A percentile compares a stretch with the other conserved stretches of the same genome.
Conservation (phyloP, 371 early-diverging fungal genomes). For the Mucor velutinosus region DNA sequence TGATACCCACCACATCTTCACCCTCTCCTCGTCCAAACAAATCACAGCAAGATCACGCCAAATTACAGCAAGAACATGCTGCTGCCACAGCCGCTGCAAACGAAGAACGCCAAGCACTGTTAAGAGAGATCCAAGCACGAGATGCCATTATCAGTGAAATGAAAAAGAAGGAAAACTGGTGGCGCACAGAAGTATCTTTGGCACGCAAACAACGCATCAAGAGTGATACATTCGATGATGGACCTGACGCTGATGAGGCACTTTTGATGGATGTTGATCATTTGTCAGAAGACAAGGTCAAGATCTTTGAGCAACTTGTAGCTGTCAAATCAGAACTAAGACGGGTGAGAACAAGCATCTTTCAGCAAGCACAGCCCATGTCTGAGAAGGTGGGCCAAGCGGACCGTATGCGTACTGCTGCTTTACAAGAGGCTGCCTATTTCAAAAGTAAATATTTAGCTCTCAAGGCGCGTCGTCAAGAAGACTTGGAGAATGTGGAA, state of each 20-base stretch:
- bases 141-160: constrained; percentile 46
- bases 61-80: not conserved
- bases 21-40: not conserved
- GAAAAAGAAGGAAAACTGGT: constrained; percentile 58
- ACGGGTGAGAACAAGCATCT: constrained; percentile 47
- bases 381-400: constrained; percentile 53
- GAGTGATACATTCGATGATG: constrained; percentile 32
- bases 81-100: constrained; percentile 4
- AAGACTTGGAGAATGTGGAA: constrained; percentile 44
- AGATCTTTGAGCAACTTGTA: constrained; percentile 49
- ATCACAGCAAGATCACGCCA: not conserved
- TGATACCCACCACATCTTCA: not conserved
- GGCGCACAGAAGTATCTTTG: constrained; percentile 54
- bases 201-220: constrained; percentile 39
- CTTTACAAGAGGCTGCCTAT: constrained; percentile 64
- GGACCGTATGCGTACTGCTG: constrained; percentile 59
- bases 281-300: constrained; percentile 35
- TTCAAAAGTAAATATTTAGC: constrained; percentile 55
- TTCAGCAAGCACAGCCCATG: constrained; percentile 56
- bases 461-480: constrained; percentile 34
- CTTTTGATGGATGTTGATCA: constrained; percentile 42
- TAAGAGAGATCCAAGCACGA: constrained; percentile 45
- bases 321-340: constrained; percentile 47
- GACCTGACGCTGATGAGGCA: constrained; percentile 34
- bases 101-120: constrained; percentile 26